Evolutionary conservation across 306 rosid genomes (phyloP).

Genomic region (Dryas drummondii): DNA sequence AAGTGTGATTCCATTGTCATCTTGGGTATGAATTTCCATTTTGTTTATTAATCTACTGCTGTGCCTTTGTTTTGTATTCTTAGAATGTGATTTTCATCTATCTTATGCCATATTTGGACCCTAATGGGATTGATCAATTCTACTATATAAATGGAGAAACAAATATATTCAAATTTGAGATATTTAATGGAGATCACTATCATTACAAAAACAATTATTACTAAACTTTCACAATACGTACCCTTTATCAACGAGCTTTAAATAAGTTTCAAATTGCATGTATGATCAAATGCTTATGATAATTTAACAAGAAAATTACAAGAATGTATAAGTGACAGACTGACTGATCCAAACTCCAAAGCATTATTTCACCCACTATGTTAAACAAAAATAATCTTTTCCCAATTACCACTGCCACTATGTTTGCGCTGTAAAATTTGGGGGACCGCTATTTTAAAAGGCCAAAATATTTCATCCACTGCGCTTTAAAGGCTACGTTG

Average conservation of each 20-base stretch:
- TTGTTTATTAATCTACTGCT: not conserved
- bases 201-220: too few relatives aligned
- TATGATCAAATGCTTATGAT: too few relatives aligned
- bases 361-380: not conserved
- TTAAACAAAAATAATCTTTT: too few relatives aligned
- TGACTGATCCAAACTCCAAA: slow-evolving; percentile 11
- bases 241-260: too few relatives aligned
- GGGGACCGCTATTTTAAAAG: slow-evolving; percentile 13
- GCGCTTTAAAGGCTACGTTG: slow-evolving; percentile 3
- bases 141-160: too few relatives aligned
- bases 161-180: too few relatives aligned
- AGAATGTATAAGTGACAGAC: not conserved
- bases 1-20: not conserved
- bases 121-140: too few relatives aligned
- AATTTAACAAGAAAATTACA: too few relatives aligned
- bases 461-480: not conserved
- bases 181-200: too few relatives aligned
- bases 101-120: too few relatives aligned
- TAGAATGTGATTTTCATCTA: slow-evolving; percentile 7
- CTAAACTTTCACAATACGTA: too few relatives aligned
- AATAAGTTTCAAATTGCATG: too few relatives aligned
- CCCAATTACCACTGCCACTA: slow-evolving; percentile 6
- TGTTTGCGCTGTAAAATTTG: slow-evolving; percentile 13
- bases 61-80: not conserved
- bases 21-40: not conserved